Conservation (phyloP, 495 filamentous ascomycete genomes). For the Pyrenula massariospora region DNA sequence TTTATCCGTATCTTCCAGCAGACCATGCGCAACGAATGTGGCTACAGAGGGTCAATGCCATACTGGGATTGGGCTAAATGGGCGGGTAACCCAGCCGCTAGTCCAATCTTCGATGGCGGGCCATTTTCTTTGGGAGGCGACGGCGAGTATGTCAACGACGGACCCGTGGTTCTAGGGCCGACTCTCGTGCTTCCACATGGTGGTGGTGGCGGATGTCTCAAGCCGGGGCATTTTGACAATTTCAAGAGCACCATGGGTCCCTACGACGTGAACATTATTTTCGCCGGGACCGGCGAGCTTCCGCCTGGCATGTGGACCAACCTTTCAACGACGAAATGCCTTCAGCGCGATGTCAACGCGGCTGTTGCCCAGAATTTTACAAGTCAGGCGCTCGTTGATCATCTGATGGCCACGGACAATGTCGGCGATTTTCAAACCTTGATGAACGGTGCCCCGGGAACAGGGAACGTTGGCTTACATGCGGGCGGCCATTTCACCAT, state of each 20-base stretch:
- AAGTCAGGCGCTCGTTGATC: slow-evolving; percentile 33
- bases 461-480: slow-evolving; percentile 42
- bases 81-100: slow-evolving; percentile 19
- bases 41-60: slow-evolving; percentile 44
- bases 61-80: slow-evolving; percentile 43
- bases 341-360: slow-evolving; percentile 51
- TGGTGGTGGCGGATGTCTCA: slow-evolving; percentile 54
- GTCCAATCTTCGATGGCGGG: slow-evolving; percentile 35
- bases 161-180: slow-evolving; percentile 7
- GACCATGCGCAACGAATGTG: slow-evolving; percentile 55
- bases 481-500: slow-evolving; percentile 53
- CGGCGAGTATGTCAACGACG: slow-evolving; percentile 18
- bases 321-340: slow-evolving; percentile 20
- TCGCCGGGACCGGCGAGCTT: slow-evolving; percentile 19
- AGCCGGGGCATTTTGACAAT: slow-evolving; percentile 41
- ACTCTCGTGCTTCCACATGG: slow-evolving; percentile 1
- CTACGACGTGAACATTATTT: slow-evolving; percentile 39
- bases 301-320: slow-evolving; percentile 6
- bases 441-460: slow-evolving; percentile 37
- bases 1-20: slow-evolving; percentile 49
- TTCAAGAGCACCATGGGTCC: slow-evolving; percentile 10
- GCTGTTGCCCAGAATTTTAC: slow-evolving; percentile 28
- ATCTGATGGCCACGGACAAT: slow-evolving; percentile 30
- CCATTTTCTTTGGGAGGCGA: slow-evolving; percentile 32
- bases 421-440: slow-evolving; percentile 40